Evolutionary conservation across 2,329 filamentous ascomycete species (phyloP), one percentile per base, ranked within the genome.

Genomic region (Pseudogymnoascus sp.): DNA sequence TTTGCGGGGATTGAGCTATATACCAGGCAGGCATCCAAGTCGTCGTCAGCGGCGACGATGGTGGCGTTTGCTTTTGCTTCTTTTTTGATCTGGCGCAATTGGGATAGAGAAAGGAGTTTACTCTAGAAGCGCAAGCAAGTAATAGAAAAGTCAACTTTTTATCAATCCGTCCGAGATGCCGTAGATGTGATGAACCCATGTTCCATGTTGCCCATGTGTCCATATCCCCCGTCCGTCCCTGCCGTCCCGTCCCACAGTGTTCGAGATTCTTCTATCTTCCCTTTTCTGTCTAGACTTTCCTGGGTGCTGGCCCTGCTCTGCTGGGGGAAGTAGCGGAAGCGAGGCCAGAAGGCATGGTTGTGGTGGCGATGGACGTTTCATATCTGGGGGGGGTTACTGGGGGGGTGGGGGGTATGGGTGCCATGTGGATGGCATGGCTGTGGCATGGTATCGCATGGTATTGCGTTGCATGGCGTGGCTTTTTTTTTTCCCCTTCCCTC

Each of bases 1-100:
- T 57, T 57, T 57, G 48, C 34, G 48, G 48, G 43, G 48, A 13
- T 57, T 57, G 48, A 57, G 48, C 25, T 57, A 57, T 57, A 57
- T 57, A 57, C 48, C 48, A 57, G 48, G 28, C 48, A 57, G 8
- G 48, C 48, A 34, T 57, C 6, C n/a, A 57, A 51, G 48, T 34
- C 48, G 48, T 57, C 48, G 28, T 31, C 48, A 11, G 25, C 25
- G 25, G 21, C 28, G n/a, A 6, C 11, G 10, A 25, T n/a, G n/a
- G 41, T 31, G 48, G 48, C 25, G 25, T 23, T 43, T n/a, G n/a
- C n/a, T n/a, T 51, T 54, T 57, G 25, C 8, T 19, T 19, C 25
- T 19, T 57, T 34, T 57, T 57, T 54, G 48, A 34, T 19, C 25
- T 57, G 48, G 48, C 48, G 48, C 48, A 57, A 34, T 57, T 57